Evolutionary conservation across 371 early-diverging fungal genomes (phyloP), one percentile per base, ranked within the genome.

Genomic region (Nematocida major): DNA sequence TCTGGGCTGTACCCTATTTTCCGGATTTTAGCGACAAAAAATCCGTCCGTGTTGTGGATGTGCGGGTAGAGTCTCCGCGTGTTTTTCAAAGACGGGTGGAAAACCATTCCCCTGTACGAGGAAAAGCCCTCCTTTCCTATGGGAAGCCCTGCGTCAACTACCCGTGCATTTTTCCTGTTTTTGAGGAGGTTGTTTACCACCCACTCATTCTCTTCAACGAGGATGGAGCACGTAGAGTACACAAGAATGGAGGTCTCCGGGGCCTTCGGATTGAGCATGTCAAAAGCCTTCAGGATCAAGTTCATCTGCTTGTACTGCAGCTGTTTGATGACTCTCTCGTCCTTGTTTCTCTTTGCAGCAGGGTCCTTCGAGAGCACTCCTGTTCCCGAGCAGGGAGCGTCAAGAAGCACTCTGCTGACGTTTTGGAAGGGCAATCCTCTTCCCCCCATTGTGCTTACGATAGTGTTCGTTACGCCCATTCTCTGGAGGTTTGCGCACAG

Each of bases 1-100:
- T 62, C 59, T 4, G 47, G 65, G 4, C 32, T 63, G 53, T 26
- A 48, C 13, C 76, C 76, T n/a, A 51, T 94, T 92, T 85, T 82
- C 59, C 90, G 89, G 83, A 98, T 90, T 80, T 96, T 96, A 48
- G 95, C 93, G 26, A 96, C 94, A 84, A 88, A 98, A 89, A 98
- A 98, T 63, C 98, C 98, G 85, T 98, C 97, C 95, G 96, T 95
- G 85, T 96, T 96, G 85, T 96, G 93, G 28, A 92, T 89, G 84
- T 96, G 98, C 38, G 97, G 96, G 85, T 95, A 98, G 86, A 91
- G 92, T 68, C 98, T 88, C 63, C 92, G 87, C 0, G 95, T 91
- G 66, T 91, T 82, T 38, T 87, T 87, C 65, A 98, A 69, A 20
- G 89, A 87, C 7, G 89, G 89, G 82, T 93, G 91, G 89, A 94